These are phyloP conservation scores for Pythium scleroteichum DNA, from an alignment of 352 stramenopile genomes.

Conservation along the genomic window DNA sequence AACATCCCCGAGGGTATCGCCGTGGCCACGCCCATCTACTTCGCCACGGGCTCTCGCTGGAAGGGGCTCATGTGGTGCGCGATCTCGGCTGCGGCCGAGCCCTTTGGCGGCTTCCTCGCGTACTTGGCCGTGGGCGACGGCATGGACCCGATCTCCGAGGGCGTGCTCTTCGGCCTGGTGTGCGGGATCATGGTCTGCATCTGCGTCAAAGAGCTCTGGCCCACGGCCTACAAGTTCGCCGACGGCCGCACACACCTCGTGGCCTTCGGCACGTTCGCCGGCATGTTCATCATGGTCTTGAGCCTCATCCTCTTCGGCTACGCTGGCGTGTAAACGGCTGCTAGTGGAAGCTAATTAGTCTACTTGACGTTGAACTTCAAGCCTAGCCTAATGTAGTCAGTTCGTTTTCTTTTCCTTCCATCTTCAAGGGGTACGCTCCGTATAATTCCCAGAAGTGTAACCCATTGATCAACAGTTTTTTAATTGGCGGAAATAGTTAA, in stretches of 20 bases:
- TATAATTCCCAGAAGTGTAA: no score
- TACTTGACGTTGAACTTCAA: slow-evolving; percentile 5
- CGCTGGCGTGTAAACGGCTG: slow-evolving; percentile 41
- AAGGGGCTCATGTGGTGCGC: slow-evolving; percentile 94
- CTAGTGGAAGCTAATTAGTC: background rate
- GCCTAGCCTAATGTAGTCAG: no score
- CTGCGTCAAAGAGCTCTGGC: slow-evolving; percentile 83
- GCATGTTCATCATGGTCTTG: slow-evolving; percentile 87
- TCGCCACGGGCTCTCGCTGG: slow-evolving; percentile 92
- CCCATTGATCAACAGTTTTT: no score
- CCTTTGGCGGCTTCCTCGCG: slow-evolving; percentile 81
- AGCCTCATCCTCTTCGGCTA: slow-evolving; percentile 90
- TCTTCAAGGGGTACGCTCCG: no score
- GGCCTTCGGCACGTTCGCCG: slow-evolving; percentile 70
- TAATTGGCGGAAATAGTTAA: no score
- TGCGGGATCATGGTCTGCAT: slow-evolving; percentile 94
- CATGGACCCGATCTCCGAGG: slow-evolving; percentile 61
- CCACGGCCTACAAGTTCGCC: slow-evolving; percentile 91
- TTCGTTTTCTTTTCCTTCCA: no score
- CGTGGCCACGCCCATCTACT: slow-evolving; percentile 96
- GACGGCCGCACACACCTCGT: slow-evolving; percentile 82
- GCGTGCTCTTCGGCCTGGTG: slow-evolving; percentile 86
- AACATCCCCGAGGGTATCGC: slow-evolving; percentile 97
- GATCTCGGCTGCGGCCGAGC: slow-evolving; percentile 86
- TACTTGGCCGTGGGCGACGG: slow-evolving; percentile 68